phyloP scores from a whole-genome alignment of 2,329 filamentous ascomycete genomes.

The Celoporthe dispersa region DNA sequence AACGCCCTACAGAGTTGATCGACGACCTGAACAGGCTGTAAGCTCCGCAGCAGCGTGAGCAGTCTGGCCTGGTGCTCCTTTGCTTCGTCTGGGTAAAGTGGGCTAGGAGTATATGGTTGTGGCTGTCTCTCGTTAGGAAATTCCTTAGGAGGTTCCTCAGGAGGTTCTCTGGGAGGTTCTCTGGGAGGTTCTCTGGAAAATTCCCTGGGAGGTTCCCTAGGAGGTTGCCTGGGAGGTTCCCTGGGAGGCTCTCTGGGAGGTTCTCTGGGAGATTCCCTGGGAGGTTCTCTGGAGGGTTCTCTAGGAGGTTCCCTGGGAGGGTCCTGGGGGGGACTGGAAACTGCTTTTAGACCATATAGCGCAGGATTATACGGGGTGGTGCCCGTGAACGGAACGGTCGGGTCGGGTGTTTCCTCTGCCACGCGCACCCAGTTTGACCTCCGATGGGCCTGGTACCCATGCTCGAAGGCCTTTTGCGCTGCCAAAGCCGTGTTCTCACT shows the following conservation, averaged over 20 bases:
- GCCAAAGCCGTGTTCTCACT: slow-evolving; percentile 65
- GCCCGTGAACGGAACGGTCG: slow-evolving; percentile 25
- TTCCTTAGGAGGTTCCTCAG: not conserved
- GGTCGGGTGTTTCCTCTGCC: slow-evolving; percentile 19
- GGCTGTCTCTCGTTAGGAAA: not conserved
- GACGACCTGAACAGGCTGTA: slow-evolving; percentile 61
- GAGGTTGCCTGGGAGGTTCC: not conserved
- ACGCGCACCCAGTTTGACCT: slow-evolving; percentile 30
- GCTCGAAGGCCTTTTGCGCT: slow-evolving; percentile 58
- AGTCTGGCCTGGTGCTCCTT: slow-evolving; percentile 65
- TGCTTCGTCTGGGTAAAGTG: slow-evolving; percentile 49
- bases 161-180: no score
- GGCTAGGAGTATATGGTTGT: slow-evolving; percentile 10
- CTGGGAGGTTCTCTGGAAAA: no score
- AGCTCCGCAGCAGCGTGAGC: slow-evolving; percentile 58
- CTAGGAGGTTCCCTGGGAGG: no score
- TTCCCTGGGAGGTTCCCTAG: not conserved
- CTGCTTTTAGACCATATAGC: slow-evolving; percentile 26
- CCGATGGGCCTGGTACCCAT: slow-evolving; percentile 46
- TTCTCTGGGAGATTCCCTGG: no score
- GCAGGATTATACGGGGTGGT: slow-evolving; percentile 28
- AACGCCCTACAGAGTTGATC: slow-evolving; percentile 67
- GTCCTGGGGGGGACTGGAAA: slow-evolving; percentile 23
- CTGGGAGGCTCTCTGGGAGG: no score
- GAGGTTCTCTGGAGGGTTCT: no score